Evolutionary conservation across 1,284 basidiomycete species (phyloP).

Genomic region (Ganoderma sp.): DNA sequence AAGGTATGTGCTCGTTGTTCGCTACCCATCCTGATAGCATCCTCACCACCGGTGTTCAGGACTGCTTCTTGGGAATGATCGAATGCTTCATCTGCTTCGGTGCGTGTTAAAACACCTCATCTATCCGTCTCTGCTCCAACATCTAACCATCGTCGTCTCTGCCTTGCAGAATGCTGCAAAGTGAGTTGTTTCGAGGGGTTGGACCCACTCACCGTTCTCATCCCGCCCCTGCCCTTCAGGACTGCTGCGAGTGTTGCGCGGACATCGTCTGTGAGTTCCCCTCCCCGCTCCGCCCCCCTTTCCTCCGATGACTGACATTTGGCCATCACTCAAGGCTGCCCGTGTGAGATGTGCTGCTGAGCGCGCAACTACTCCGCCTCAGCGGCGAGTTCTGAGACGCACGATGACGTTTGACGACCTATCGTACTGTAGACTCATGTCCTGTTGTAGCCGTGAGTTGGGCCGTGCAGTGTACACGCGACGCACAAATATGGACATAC

Average conservation of each 20-base stretch:
- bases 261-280: slow-evolving; percentile 50
- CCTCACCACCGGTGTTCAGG: slow-evolving; percentile 43
- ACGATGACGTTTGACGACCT: slow-evolving; percentile 7
- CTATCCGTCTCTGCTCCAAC: background rate
- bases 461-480: slow-evolving; percentile 15
- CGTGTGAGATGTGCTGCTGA: slow-evolving; percentile 52
- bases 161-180: slow-evolving; percentile 46
- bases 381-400: slow-evolving; percentile 1
- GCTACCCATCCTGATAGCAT: slow-evolving; percentile 6
- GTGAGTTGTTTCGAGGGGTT: slow-evolving; percentile 27
- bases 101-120: slow-evolving; percentile 39
- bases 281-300: background rate
- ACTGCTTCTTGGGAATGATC: slow-evolving; percentile 63
- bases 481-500: slow-evolving; percentile 6
- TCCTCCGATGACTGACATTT: slow-evolving; percentile 1
- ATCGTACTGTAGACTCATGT: slow-evolving; percentile 9
- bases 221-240: slow-evolving; percentile 34
- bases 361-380: background rate
- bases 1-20: slow-evolving; percentile 48
- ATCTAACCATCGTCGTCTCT: background rate
- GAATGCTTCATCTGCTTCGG: slow-evolving; percentile 72
- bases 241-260: slow-evolving; percentile 50
- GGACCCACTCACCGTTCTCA: slow-evolving; percentile 7
- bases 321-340: slow-evolving; percentile 43
- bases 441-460: slow-evolving; percentile 11